These are phyloP conservation scores for Hemisphaericaspora subhashii DNA, from an alignment of 1,139 yeast genomes.

Conservation along the genomic window DNA sequence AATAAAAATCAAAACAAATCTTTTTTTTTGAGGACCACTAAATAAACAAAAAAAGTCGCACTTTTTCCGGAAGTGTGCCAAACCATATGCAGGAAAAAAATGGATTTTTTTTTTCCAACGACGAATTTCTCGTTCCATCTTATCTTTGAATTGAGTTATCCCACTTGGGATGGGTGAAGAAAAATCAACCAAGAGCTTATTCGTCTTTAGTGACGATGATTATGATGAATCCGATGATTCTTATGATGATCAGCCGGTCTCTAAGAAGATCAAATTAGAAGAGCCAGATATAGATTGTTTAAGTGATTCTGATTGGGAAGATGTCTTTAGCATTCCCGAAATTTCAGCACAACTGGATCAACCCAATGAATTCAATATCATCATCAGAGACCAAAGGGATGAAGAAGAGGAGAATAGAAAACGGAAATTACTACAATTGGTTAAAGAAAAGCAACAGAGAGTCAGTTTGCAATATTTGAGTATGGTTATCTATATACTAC, in stretches of 20 bases:
- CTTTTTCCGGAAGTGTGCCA: too few relatives aligned
- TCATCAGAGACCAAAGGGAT: conserved; percentile 7
- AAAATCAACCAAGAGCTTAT: not conserved
- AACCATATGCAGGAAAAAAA: too few relatives aligned
- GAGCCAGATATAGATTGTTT: conserved; percentile 11
- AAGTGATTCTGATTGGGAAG: conserved; percentile 23
- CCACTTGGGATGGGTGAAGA: not conserved
- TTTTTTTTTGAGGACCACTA: too few relatives aligned
- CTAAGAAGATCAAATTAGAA: conserved; percentile 9
- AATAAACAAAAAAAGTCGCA: too few relatives aligned
- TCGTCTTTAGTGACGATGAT: conserved; percentile 11
- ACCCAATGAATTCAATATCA: conserved; percentile 12
- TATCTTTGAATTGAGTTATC: not conserved
- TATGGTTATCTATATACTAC: conserved; percentile 26
- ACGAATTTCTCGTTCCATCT: not conserved
- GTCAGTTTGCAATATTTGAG: conserved; percentile 26
- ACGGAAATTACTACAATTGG: conserved; percentile 10
- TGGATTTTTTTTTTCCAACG: too few relatives aligned
- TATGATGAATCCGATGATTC: conserved; percentile 5
- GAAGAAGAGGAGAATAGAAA: conserved; percentile 8
- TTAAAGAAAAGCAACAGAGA: conserved; percentile 14
- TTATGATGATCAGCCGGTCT: conserved; percentile 6
- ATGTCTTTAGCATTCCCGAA: conserved; percentile 12
- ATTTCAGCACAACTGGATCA: conserved; percentile 2
- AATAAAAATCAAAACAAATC: too few relatives aligned